Percentiles rank a stretch among this genome's conserved stretches.
Conservation (phyloP, 768 basidiomycete genomes). For the Leccinum uliginosum region DNA sequence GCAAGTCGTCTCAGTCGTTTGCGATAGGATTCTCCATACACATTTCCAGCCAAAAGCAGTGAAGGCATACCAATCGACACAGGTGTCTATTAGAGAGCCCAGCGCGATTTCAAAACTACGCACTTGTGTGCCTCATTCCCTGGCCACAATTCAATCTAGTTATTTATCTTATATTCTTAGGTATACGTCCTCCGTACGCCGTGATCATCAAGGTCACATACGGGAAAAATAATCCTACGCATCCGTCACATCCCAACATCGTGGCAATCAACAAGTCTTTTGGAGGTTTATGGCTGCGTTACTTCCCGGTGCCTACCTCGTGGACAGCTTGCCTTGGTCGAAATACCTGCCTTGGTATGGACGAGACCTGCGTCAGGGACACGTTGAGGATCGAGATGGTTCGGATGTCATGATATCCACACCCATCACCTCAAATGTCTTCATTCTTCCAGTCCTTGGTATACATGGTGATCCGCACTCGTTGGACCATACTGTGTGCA, state of each 20-base stretch:
- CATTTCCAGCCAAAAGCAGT: conserved; percentile 48
- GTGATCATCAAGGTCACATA: conserved; percentile 17
- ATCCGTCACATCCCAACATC: conserved; percentile 15
- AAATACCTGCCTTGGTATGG: conserved; percentile 57
- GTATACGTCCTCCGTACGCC: conserved; percentile 15
- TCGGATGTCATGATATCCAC: too few species aligned
- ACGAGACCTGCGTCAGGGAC: conserved; percentile 46
- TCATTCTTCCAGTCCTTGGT: too few species aligned
- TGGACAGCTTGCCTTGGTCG: conserved; percentile 30
- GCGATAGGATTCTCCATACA: conserved; percentile 9
- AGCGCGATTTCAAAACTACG: conserved; percentile 5
- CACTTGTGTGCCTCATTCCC: conserved; percentile 33
- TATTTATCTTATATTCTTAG: background rate
- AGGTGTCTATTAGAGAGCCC: conserved; percentile 28
- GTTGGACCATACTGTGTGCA: too few species aligned
- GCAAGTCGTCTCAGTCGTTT: too few species aligned
- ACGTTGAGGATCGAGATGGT: conserved; percentile 43
- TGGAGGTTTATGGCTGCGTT: conserved; percentile 20
- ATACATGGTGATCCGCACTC: too few species aligned
- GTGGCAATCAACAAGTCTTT: conserved; percentile 17
- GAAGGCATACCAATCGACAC: conserved; percentile 39
- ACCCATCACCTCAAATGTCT: too few species aligned
- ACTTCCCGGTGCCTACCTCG: conserved; percentile 27
- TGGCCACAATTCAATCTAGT: too few species aligned
- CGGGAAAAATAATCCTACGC: conserved; percentile 13